These are phyloP conservation scores for Chaetoceros tenuissimus DNA, from an alignment of 108 stramenopile species.

Conservation along the genomic window DNA sequence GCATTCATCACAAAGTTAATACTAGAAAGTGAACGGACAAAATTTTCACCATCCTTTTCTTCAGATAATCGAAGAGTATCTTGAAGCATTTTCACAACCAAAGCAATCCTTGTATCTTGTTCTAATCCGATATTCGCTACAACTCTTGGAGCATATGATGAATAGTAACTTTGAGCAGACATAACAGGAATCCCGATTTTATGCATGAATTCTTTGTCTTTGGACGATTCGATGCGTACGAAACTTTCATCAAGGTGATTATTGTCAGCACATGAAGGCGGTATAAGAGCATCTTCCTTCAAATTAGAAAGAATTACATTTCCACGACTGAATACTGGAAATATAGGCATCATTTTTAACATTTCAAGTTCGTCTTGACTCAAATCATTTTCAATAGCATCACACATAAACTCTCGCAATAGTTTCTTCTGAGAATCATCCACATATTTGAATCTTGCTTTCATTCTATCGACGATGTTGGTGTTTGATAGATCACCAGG, in stretches of 20 bases:
- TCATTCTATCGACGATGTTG: background rate
- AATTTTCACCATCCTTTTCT: background rate
- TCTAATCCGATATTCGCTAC: background rate
- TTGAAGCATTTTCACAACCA: background rate
- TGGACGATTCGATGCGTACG: background rate
- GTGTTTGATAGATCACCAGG: background rate
- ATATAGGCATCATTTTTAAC: background rate
- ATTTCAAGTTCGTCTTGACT: background rate
- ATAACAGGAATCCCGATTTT: background rate
- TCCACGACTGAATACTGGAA: background rate
- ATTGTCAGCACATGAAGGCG: background rate
- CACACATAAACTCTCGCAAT: background rate
- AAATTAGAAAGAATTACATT: background rate
- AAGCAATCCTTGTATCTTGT: background rate
- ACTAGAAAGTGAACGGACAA: background rate
- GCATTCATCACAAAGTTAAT: background rate
- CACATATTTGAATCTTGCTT: background rate
- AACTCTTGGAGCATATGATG: background rate
- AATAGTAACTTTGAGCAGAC: background rate
- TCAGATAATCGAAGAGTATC: background rate
- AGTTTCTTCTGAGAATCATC: background rate
- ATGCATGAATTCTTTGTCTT: background rate
- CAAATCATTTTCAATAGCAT: background rate
- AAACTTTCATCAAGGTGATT: background rate
- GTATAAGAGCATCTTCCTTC: background rate